A percentile compares a stretch with the other conserved stretches of the same genome.
These are phyloP conservation scores for Moesziomyces sp. DNA, from an alignment of 1,284 basidiomycete genomes.

Conservation along the genomic window DNA sequence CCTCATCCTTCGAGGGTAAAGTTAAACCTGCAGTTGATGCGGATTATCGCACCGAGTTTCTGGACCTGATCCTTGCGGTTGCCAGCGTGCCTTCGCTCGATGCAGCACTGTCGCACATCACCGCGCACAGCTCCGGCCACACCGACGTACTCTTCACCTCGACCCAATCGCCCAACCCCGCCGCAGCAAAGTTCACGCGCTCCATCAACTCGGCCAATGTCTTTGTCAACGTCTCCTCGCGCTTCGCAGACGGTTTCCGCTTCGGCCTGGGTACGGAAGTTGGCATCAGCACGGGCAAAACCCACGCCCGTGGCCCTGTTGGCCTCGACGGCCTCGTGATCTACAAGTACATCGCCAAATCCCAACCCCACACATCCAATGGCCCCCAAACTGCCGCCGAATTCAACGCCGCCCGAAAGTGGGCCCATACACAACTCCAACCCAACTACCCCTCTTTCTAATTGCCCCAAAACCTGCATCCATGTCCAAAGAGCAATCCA, in stretches of 20 bases:
- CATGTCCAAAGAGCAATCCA: no score
- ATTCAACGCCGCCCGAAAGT: slow-evolving; percentile 20
- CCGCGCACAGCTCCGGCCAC: slow-evolving; percentile 91
- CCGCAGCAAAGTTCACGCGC: slow-evolving; percentile 80
- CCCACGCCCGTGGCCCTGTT: slow-evolving; percentile 95
- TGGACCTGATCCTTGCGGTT: slow-evolving; percentile 73
- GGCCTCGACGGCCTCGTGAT: slow-evolving; percentile 81
- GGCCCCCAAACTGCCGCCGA: slow-evolving; percentile 36
- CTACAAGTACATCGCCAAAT: slow-evolving; percentile 61
- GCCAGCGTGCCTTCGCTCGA: slow-evolving; percentile 77
- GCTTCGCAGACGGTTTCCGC: slow-evolving; percentile 96
- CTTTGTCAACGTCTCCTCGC: slow-evolving; percentile 92
- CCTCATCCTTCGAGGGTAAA: slow-evolving; percentile 3
- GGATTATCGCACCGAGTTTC: slow-evolving; percentile 88
- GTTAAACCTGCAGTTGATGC: slow-evolving; percentile 66
- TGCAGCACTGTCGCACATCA: slow-evolving; percentile 87
- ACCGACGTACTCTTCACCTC: slow-evolving; percentile 84
- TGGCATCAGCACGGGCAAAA: slow-evolving; percentile 94
- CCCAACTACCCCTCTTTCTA: slow-evolving; percentile 26
- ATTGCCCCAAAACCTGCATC: no score
- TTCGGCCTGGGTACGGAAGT: slow-evolving; percentile 99
- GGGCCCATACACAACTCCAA: slow-evolving; percentile 24
- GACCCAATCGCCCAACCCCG: slow-evolving; percentile 27
- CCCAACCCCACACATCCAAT: background rate
- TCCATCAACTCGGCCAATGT: slow-evolving; percentile 92